Evolutionary conservation across 2,329 filamentous ascomycete genomes (phyloP).

Genomic region (Fusarium bulbicola): DNA sequence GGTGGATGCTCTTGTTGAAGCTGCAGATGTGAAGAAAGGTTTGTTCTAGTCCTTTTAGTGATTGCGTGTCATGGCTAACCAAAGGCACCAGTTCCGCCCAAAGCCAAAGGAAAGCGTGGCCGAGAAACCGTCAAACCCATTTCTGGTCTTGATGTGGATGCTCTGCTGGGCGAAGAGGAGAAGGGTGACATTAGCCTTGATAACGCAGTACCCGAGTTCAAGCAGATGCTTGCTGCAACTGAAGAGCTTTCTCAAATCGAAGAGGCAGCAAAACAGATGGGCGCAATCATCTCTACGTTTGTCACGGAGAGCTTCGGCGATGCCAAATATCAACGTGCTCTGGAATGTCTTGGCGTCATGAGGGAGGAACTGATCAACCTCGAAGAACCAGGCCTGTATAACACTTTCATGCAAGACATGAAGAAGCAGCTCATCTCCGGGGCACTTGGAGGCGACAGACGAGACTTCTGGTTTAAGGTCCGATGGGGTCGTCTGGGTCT

Average conservation of each 20-base stretch:
- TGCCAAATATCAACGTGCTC: constrained; percentile 74
- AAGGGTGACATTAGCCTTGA: constrained; percentile 60
- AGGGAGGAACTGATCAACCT: constrained; percentile 78
- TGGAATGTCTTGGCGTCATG: constrained; percentile 81
- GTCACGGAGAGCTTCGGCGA: constrained; percentile 80
- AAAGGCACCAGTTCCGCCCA: constrained; percentile 72
- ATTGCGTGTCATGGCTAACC: constrained; percentile 23
- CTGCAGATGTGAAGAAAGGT: constrained; percentile 86
- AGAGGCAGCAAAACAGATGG: constrained; percentile 79
- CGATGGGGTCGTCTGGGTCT: constrained; percentile 74
- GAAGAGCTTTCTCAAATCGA: constrained; percentile 70
- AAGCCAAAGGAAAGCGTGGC: constrained; percentile 76
- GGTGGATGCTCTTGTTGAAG: constrained; percentile 72
- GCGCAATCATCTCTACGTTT: constrained; percentile 71
- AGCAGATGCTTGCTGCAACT: constrained; percentile 73
- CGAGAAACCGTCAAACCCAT: constrained; percentile 81
- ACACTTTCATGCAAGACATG: constrained; percentile 74
- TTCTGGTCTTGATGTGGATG: constrained; percentile 88
- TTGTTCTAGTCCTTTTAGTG: constrained; percentile 15
- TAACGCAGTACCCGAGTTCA: constrained; percentile 92
- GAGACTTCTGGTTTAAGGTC: constrained; percentile 84
- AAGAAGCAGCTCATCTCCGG: constrained; percentile 77
- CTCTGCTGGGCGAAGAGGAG: constrained; percentile 71
- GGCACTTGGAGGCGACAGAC: constrained; percentile 77
- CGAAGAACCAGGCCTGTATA: constrained; percentile 81